Evolutionary conservation across 1,284 basidiomycete species (phyloP).

Genomic region (Trametes sp.): DNA sequence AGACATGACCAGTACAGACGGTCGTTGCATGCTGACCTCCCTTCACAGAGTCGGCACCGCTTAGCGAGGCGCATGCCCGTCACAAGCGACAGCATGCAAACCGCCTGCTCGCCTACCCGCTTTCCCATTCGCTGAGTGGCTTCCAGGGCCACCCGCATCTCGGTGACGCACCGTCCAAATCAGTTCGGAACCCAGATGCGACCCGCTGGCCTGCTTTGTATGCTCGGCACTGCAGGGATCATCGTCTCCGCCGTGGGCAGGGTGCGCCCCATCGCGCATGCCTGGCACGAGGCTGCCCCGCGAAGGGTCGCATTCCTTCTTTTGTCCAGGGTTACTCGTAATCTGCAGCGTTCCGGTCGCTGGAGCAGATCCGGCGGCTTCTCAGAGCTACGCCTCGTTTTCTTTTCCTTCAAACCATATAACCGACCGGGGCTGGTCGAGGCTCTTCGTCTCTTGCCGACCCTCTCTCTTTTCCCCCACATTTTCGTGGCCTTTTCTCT

Average conservation of each 20-base stretch:
- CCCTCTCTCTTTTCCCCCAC: constrained; percentile 11
- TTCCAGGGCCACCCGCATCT: constrained; percentile 13
- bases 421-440: constrained; percentile 33
- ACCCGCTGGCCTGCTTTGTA: constrained; percentile 19
- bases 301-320: constrained; percentile 32
- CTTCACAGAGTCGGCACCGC: constrained; percentile 32
- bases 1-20: constrained; percentile 3
- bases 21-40: constrained; percentile 4
- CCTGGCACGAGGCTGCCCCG: constrained; percentile 35
- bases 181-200: constrained; percentile 5
- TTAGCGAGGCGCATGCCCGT: constrained; percentile 28
- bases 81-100: constrained; percentile 21
- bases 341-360: constrained; percentile 30
- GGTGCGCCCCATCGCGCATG: constrained; percentile 34
- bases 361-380: constrained; percentile 34
- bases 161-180: constrained; percentile 12
- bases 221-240: constrained; percentile 24
- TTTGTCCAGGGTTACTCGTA: constrained; percentile 29
- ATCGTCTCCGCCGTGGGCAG: constrained; percentile 21
- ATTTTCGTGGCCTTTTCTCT: constrained; percentile 26
- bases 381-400: constrained; percentile 35
- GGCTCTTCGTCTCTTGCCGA: constrained; percentile 24
- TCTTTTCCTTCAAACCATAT: constrained; percentile 37
- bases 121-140: background rate
- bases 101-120: constrained; percentile 15